phyloP scores from a whole-genome alignment of 331 rosid genomes.

The Quercus tomentella region DNA sequence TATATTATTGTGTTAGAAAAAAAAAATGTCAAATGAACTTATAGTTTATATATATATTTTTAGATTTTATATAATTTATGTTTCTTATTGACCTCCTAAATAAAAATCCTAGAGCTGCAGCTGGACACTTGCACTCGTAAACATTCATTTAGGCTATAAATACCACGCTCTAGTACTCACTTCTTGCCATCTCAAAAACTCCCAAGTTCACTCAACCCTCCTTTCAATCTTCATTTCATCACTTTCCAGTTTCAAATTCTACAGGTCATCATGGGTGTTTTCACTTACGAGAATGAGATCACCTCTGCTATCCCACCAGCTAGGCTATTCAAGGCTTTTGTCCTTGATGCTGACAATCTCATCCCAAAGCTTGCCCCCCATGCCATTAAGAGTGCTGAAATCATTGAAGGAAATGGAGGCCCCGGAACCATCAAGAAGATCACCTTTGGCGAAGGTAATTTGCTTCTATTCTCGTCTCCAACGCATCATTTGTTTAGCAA shows the following conservation, averaged over 20 bases:
- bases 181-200: too few species aligned
- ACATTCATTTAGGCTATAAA: neutral
- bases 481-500: neutral
- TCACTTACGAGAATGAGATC: constrained; percentile 21
- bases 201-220: neutral
- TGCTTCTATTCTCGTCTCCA: neutral
- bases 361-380: constrained; percentile 44
- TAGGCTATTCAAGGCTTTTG: constrained; percentile 61
- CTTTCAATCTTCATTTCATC: neutral
- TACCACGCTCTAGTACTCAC: neutral
- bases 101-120: too few species aligned
- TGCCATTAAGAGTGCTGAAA: constrained; percentile 23
- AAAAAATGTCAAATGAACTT: too few species aligned
- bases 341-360: constrained; percentile 43
- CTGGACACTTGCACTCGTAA: neutral
- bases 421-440: constrained; percentile 68
- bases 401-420: constrained; percentile 60
- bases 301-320: constrained; percentile 35
- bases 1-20: too few species aligned
- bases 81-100: too few species aligned
- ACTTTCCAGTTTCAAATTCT: neutral
- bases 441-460: constrained; percentile 26
- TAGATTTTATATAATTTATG: too few species aligned
- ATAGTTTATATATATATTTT: too few species aligned
- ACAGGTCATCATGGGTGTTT: constrained; percentile 34